Base-by-base conservation (phyloP, 1,284 basidiomycete species). In the Cerrena zonata region DNA sequence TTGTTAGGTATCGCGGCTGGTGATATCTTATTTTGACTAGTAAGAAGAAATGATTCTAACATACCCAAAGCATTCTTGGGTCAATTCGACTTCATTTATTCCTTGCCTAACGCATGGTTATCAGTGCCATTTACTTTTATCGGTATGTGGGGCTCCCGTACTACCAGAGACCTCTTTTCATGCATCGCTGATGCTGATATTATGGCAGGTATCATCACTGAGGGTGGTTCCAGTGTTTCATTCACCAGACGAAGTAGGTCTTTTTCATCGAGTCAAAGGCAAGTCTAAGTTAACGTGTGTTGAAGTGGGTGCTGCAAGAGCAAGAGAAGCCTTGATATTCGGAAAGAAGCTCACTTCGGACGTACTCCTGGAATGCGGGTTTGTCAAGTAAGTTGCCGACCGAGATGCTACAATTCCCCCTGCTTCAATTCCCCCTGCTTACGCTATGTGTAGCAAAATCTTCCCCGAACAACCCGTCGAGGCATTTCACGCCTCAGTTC, bases 21-120 rank as follows among this genome's bases (percentile, higher is more conserved):
- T 82, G 56, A 41, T n/a, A 25, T 24, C 13, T 12, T 22, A n/a
- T 27, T 46, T 15, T n/a, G n/a, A n/a, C n/a, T n/a, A n/a, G n/a
- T n/a, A n/a, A n/a, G n/a, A n/a, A n/a, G n/a, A 11, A 41, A 25
- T 23, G 24, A 40, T 41, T 19, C 27, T 27, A 18, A 10, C 37
- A 38, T 39, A 49, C 49, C 27, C 43, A 2, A 57, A 86, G 84
- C 84, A 1, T 79, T 85, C 57, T 66, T 87, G 22, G 84, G 84
- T 1, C 76, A 85, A 53, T 86, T 86, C 57, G 84, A 88, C 60
- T 85, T 87, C 59, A 82, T 87, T 23, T 87, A 85, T 54, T 73
- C 77, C n/a, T 64, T 86, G 53, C 79, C 81, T 1, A 69, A 74
- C 50, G 74, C 68, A 1, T 87, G 82, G 80, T 62, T 87, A 11